Base-by-base conservation (phyloP, 768 basidiomycete genomes). In the Hypholoma sublateritium region DNA sequence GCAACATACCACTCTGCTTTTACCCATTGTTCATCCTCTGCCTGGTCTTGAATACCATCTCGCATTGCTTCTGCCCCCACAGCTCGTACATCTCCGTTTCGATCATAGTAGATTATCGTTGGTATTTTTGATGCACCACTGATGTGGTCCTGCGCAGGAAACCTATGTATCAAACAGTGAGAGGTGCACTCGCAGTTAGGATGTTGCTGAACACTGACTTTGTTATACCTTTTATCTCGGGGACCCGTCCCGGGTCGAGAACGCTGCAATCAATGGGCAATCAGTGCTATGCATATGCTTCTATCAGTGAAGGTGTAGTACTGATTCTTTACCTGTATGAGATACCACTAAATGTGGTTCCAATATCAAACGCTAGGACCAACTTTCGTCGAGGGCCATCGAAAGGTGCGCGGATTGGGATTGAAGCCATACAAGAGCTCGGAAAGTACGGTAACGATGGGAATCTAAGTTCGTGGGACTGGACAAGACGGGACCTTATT, bases 1-100 rank as follows among this genome's bases (percentile, higher is more conserved):
- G 9, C 19, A 24, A 37, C 60, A 57, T 53, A 80, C 82, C 80
- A 81, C 61, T 80, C 79, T 0, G 75, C 74, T 54, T 77, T 82
- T 32, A 64, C 62, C 79, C 80, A 82, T 37, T 72, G 71, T 48
- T 77, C 72, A 0, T 78, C 76, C 19, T 75, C 74, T 0, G 80
- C 76, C 49, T 19, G 63, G 56, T 77, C 76, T 1, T 74, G 63
- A 2, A 72, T 64, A 17, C 69, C 68, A 55, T 77, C 79, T 42
- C 68, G 68, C 12, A 67, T 59, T 1, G 80, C 77, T 58, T 82
- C 80, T 0, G 79, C 79, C 0, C 82, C 82, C n/a, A 75, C 65
- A 0, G 80, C 82, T 25, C 65, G 69, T 2, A 77, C 69, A 2
- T 22, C 51, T 2, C 78, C 80, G 3, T 61, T 42, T 0, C 50